phyloP scores from a whole-genome alignment of 352 stramenopile species.

The Pythium scleroteichum region DNA sequence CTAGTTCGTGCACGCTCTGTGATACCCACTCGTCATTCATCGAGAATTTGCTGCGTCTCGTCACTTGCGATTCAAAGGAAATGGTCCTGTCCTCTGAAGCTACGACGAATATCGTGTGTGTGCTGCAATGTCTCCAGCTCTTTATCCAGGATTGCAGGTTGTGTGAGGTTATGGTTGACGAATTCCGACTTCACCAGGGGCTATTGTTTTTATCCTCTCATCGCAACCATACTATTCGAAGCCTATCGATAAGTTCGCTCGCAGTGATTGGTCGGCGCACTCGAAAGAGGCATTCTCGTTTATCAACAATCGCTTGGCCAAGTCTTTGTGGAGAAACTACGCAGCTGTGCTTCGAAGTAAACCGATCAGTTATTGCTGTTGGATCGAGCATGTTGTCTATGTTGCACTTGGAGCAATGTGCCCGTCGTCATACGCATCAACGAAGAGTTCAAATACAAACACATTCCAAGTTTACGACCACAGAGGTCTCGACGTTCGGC shows the following conservation, averaged over 20 bases:
- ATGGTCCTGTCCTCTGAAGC: not conserved
- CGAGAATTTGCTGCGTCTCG: constrained; percentile 11
- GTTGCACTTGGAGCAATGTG: not conserved
- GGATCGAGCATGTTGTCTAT: constrained; percentile 17
- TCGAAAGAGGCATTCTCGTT: constrained; percentile 17
- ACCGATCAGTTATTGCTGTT: constrained; percentile 13
- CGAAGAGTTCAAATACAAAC: not conserved
- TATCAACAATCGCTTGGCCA: constrained; percentile 16
- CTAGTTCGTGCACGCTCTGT: constrained; percentile 6
- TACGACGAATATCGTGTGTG: not conserved
- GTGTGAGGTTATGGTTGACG: constrained; percentile 4
- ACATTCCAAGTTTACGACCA: no score
- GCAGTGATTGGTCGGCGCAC: constrained; percentile 23
- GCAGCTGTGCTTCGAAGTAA: constrained; percentile 3
- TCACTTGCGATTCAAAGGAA: not conserved
- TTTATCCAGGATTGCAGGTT: constrained; percentile 4
- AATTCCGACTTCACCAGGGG: constrained; percentile 21
- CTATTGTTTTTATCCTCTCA: constrained; percentile 20
- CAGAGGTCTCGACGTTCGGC: no score
- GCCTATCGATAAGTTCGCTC: constrained; percentile 10
- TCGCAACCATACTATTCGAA: constrained; percentile 10
- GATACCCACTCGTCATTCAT: constrained; percentile 22
- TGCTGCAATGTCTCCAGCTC: constrained; percentile 4
- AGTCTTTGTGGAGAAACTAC: constrained; percentile 24
- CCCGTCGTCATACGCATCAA: not conserved